Evolutionary conservation across 108 stramenopile species (phyloP), one percentile per base, ranked within the genome.

Genomic region (Cylindrotheca fusiformis): DNA sequence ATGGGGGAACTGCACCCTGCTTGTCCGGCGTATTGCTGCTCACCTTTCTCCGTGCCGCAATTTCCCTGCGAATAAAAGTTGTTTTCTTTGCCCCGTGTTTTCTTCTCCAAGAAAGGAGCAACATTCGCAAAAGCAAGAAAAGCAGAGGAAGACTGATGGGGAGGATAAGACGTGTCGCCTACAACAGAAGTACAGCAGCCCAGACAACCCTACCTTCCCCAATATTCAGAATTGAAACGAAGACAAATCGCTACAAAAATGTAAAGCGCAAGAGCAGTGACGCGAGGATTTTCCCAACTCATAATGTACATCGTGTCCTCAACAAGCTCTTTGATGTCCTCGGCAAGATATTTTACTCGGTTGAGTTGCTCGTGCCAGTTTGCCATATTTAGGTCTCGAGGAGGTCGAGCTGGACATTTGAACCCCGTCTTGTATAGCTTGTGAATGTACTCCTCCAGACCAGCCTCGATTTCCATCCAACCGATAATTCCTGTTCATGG

Each of bases 291-390:
- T 41, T 88, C 69, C 92, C 92, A 94, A 27, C 84, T 79, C 1
- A 90, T 65, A 27, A 82, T 54, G 62, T 88, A 87, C 2, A 60
- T 31, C 72, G 85, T 88, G 1, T 24, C 26, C 4, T 72, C 75
- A 19, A 81, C 58, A 5, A 78, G 36, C 28, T 74, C 63, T 32
- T 81, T 80, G 29, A 88, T 26, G 45, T 80, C 82, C 32, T 85
- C 78, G 19, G 85, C 49, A 4, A 94, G 51, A 6, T 64, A 72
- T 55, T 59, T 71, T 4, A 88, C 87, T 56, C 93, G 74, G 30
- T 68, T 71, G 32, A 94, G 79, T 60, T 91, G 89, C 29, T 77
- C 60, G 53, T 90, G 85, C 36, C 90, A 82, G 1, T 69, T 58
- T 0, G 77, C 75, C 53, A 90, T 73, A 44, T 86, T 74, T 22